Percentiles rank a stretch among this genome's conserved stretches.
phyloP scores from a whole-genome alignment of 495 filamentous ascomycete genomes.

The Aspergillus carlsbadensis region DNA sequence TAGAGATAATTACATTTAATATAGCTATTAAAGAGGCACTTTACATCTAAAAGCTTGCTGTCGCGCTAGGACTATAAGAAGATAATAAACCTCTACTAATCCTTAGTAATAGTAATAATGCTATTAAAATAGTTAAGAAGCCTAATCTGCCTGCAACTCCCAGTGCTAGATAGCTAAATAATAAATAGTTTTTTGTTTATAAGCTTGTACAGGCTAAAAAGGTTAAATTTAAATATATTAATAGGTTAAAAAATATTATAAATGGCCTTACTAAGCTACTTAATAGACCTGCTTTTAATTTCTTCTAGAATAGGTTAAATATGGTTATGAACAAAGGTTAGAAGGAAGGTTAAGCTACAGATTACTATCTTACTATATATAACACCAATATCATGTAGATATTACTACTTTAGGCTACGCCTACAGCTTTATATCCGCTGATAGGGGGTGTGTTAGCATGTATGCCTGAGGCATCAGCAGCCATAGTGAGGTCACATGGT shows the following conservation, averaged over 20 bases:
- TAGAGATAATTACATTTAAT: background rate
- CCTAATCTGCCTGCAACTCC: background rate
- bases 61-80: background rate
- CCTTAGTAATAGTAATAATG: background rate
- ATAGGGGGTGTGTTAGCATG: too few relatives aligned
- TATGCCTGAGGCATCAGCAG: too few relatives aligned
- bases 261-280: background rate
- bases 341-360: too few relatives aligned
- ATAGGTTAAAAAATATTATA: background rate
- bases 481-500: too few relatives aligned
- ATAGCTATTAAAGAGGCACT: background rate
- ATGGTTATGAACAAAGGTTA: too few relatives aligned
- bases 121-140: background rate
- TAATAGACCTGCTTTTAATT: too few relatives aligned
- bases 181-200: background rate
- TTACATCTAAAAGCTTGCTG: background rate
- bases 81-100: background rate
- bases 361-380: too few relatives aligned
- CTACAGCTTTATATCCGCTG: too few relatives aligned
- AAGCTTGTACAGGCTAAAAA: background rate
- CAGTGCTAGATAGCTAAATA: background rate
- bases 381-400: too few relatives aligned
- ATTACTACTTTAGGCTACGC: too few relatives aligned
- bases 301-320: too few relatives aligned
- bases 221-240: background rate